A percentile compares a stretch with the other conserved stretches of the same genome.
Evolutionary conservation across 2,329 filamentous ascomycete genomes (phyloP).

Genomic region (Parastagonospora nodorum): DNA sequence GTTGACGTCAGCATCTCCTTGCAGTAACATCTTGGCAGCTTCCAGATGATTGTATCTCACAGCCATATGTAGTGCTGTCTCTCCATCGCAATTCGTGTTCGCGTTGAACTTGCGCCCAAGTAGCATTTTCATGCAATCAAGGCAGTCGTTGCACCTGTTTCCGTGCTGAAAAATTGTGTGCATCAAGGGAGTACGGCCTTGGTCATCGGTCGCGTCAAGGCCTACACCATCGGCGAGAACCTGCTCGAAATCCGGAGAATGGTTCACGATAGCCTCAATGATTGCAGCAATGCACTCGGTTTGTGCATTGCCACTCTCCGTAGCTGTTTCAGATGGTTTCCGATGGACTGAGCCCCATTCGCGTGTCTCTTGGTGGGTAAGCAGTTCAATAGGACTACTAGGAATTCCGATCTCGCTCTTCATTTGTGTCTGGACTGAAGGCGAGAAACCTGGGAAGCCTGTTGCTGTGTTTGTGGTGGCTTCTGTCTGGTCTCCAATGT

Average conservation of each 20-base stretch:
- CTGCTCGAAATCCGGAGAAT: background rate
- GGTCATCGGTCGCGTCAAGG: background rate
- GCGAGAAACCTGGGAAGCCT: background rate
- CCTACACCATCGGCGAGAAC: background rate
- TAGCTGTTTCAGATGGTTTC: background rate
- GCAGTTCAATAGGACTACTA: background rate
- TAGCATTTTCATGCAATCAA: background rate
- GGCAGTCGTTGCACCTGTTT: background rate
- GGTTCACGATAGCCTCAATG: background rate
- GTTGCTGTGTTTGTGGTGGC: background rate
- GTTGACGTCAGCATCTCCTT: background rate
- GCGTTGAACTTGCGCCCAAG: background rate
- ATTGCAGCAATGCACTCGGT: background rate
- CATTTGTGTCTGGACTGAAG: background rate
- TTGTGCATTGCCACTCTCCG: no score
- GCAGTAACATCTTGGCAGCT: background rate
- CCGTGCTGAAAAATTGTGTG: background rate
- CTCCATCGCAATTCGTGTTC: background rate
- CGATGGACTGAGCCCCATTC: background rate
- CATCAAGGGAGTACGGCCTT: background rate
- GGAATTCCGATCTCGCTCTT: background rate
- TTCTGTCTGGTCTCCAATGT: no score
- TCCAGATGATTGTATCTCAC: background rate
- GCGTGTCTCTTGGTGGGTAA: background rate
- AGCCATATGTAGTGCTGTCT: conserved; percentile 4